A percentile compares a stretch with the other conserved stretches of the same genome.
Conservation (phyloP, 2,329 filamentous ascomycete species). For the Chalaropsis ovoidea region DNA sequence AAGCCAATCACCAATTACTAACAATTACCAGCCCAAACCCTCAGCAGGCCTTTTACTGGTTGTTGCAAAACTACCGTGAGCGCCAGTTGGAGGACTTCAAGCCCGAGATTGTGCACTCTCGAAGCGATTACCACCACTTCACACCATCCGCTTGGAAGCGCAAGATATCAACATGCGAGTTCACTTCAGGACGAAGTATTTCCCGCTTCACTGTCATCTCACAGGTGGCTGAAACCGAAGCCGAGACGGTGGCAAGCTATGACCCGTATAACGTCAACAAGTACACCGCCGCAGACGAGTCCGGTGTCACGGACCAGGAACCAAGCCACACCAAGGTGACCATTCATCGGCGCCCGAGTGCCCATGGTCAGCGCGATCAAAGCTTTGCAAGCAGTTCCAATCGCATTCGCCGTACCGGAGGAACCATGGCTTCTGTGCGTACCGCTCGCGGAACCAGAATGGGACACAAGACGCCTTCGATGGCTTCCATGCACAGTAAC, state of each 20-base stretch:
- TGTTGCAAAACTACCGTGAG: slow-evolving; percentile 71
- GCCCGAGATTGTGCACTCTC: slow-evolving; percentile 67
- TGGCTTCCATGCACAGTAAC: slow-evolving; percentile 43
- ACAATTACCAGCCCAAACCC: slow-evolving; percentile 59
- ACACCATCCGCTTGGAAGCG: slow-evolving; percentile 48
- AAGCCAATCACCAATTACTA: slow-evolving; percentile 25
- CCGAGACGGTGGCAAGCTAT: slow-evolving; percentile 54
- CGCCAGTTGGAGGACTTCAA: slow-evolving; percentile 82
- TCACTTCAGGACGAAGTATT: slow-evolving; percentile 44
- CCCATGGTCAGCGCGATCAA: slow-evolving; percentile 28
- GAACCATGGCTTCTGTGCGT: slow-evolving; percentile 21
- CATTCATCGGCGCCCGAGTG: slow-evolving; percentile 41
- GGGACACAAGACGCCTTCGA: slow-evolving; percentile 31
- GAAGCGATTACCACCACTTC: slow-evolving; percentile 83
- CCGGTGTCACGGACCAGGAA: slow-evolving; percentile 30
- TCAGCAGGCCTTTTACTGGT: slow-evolving; percentile 85
- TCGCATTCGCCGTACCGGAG: slow-evolving; percentile 18
- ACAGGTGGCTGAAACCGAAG: slow-evolving; percentile 45
- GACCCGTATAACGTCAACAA: slow-evolving; percentile 69
- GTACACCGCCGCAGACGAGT: neutral
- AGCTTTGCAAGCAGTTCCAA: slow-evolving; percentile 14
- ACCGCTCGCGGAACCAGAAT: slow-evolving; percentile 12
- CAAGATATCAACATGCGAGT: slow-evolving; percentile 52
- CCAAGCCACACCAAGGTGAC: slow-evolving; percentile 57
- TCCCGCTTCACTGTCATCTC: slow-evolving; percentile 58